A percentile compares a stretch with the other conserved stretches of the same genome.
These are phyloP conservation scores for Tausonia pullulans DNA, from an alignment of 1,284 basidiomycete genomes.

Conservation along the genomic window DNA sequence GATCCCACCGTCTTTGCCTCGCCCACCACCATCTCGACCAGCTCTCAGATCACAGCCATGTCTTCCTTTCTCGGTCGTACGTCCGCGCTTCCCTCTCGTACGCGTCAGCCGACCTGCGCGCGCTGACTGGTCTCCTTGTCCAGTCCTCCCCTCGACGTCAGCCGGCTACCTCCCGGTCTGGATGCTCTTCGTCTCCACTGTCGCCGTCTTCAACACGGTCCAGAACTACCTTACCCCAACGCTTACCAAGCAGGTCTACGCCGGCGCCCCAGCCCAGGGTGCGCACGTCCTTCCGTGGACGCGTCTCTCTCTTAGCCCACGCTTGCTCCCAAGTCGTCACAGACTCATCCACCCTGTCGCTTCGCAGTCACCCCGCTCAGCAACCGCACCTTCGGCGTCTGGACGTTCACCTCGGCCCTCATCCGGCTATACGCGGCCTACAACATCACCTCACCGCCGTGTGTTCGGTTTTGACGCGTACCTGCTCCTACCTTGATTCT, in stretches of 20 bases:
- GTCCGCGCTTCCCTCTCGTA: neutral
- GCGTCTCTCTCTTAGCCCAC: neutral
- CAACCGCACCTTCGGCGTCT: conserved; percentile 73
- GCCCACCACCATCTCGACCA: neutral
- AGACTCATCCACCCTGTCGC: neutral
- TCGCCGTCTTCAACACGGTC: conserved; percentile 69
- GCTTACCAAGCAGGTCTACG: conserved; percentile 66
- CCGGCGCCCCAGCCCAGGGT: conserved; percentile 43
- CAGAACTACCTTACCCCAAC: conserved; percentile 71
- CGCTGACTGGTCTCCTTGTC: neutral
- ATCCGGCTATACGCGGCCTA: conserved; percentile 77
- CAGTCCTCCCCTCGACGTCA: conserved; percentile 21
- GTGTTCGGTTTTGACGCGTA: conserved; percentile 25
- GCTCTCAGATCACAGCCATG: neutral
- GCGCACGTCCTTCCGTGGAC: conserved; percentile 15
- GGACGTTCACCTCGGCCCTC: conserved; percentile 73
- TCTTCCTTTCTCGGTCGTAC: neutral
- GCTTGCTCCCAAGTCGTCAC: neutral
- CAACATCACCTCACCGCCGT: conserved; percentile 69
- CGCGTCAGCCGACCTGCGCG: neutral
- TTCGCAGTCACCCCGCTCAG: conserved; percentile 68
- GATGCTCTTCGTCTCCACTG: conserved; percentile 64
- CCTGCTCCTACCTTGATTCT: neutral
- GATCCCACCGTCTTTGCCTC: conserved; percentile 14
- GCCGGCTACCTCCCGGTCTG: conserved; percentile 69